Base-by-base conservation (phyloP, 148 eudicot species). In the Tetragonia tetragonoides region DNA sequence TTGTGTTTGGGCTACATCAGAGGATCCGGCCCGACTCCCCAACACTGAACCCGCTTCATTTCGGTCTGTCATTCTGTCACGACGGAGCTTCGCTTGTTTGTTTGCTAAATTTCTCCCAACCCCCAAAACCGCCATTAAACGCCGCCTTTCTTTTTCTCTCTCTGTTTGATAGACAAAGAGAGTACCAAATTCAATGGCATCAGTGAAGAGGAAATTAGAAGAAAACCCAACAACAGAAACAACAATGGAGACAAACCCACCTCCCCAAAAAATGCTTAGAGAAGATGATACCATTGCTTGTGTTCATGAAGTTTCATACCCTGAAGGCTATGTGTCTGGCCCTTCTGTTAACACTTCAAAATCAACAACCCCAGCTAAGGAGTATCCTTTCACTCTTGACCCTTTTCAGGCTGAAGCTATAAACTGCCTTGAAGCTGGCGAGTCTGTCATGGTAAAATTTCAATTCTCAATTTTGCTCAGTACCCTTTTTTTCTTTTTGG, bases 361-460 rank as follows among this genome's bases (percentile, higher is more conserved):
- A 56, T 20, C 61, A 2, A 56, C 38, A 1, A 51, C 56, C 28
- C 98, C 98, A 23, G 98, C 98, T 56, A 95, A 90, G 84, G 92
- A 93, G 51, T 95, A 87, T 42, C 97, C 97, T 7, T 95, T 95
- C 41, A 63, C 83, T 10, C 90, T 95, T 14, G 99, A 95, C 83
- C 97, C 98, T 83, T 95, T 95, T 79, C 99, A 95, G 87, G 75
- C 87, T 40, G 95, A 95, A 84, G 93, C 99, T 53, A 91, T 95
- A 66, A 88, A 90, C 74, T 95, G 99, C 81, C 90, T 95, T 38
- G 90, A 91, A 23, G 78, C 67, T 75, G 97, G 95, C 53, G 98
- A 95, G 79, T 91, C 95, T 39, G 98, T 95, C 79, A 88, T 95
- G 98, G 99, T 95, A 90, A 66, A 49, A 0, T 49, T 49, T 49